phyloP scores from a whole-genome alignment of 2,329 filamentous ascomycete genomes.

The Aureobasidium sp. region DNA sequence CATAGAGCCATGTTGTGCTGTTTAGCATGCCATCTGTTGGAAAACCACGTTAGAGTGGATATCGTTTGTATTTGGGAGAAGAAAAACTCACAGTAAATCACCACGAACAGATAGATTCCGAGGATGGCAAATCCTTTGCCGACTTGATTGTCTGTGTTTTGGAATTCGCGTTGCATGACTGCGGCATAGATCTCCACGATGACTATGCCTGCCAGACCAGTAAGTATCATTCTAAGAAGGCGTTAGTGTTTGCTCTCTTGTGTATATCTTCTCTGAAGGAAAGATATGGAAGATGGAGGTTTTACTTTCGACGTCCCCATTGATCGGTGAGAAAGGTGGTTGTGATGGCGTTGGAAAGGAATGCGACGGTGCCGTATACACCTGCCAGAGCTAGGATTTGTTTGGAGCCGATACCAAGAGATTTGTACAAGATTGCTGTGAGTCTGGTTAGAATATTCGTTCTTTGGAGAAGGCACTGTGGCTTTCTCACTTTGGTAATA shows the following conservation, averaged over 20 bases:
- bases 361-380: conserved; percentile 49
- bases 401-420: conserved; percentile 44
- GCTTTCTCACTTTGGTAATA: conserved; percentile 16
- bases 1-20: conserved; percentile 50
- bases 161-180: conserved; percentile 52
- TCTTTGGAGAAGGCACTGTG: neutral
- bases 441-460: neutral
- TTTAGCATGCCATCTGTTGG: conserved; percentile 46
- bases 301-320: conserved; percentile 49
- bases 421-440: conserved; percentile 48
- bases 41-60: neutral
- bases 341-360: conserved; percentile 45
- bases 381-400: conserved; percentile 49
- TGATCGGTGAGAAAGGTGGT: conserved; percentile 49
- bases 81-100: conserved; percentile 43
- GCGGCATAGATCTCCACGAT: conserved; percentile 54
- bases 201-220: conserved; percentile 46
- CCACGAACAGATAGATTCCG: conserved; percentile 53
- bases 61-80: conserved; percentile 10
- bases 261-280: too few species aligned
- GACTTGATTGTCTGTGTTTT: conserved; percentile 47
- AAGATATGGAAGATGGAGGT: neutral
- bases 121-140: conserved; percentile 55
- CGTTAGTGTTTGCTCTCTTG: neutral
- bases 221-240: conserved; percentile 49